Conservation (phyloP, 2,329 filamentous ascomycete genomes). For the Colletotrichum sp. region DNA sequence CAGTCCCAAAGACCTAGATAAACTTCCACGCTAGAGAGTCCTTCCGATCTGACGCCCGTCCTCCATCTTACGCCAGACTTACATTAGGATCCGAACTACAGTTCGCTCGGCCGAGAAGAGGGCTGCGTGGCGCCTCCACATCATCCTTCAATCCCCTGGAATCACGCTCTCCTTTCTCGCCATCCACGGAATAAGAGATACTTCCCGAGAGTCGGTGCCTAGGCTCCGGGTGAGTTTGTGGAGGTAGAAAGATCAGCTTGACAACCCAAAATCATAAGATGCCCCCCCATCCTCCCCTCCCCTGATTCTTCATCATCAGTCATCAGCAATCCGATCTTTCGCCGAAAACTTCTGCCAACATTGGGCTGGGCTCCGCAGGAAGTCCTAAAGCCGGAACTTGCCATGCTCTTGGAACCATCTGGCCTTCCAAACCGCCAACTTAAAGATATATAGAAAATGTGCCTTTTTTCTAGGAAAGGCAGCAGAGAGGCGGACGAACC, state of each 20-base stretch:
- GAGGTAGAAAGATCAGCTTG: neutral
- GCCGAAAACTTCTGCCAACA: neutral
- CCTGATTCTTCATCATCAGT: neutral
- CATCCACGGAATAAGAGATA: neutral
- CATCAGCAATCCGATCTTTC: neutral
- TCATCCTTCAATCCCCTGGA: neutral
- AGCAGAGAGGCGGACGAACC: neutral
- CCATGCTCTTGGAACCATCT: neutral
- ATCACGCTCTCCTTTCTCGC: neutral
- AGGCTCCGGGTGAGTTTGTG: neutral
- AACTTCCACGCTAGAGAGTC: neutral
- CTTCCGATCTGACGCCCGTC: neutral
- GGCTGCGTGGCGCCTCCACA: neutral
- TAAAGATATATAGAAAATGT: neutral
- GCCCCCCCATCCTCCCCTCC: neutral
- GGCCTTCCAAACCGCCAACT: neutral
- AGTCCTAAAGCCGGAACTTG: neutral
- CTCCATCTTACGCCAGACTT: neutral
- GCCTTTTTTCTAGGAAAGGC: neutral
- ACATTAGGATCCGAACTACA: neutral
- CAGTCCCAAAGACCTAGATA: neutral
- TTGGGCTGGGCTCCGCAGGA: neutral
- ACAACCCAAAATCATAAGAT: neutral
- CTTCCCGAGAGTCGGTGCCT: neutral
- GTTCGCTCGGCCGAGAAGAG: constrained; percentile 4